phyloP scores from a whole-genome alignment of 1,139 yeast species.

The Insectozyma bohioensis region DNA sequence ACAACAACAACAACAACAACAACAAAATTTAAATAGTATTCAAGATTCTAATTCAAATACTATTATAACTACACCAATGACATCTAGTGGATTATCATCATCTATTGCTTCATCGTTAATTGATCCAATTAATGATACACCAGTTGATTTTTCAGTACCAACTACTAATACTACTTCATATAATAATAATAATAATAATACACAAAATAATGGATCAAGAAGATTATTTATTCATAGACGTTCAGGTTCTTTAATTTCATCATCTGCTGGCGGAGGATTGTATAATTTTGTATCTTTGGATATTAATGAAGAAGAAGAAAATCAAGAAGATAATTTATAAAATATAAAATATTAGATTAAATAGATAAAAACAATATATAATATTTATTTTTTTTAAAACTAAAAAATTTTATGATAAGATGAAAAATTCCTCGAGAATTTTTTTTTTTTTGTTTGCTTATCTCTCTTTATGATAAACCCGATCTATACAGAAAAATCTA shows the following conservation, averaged over 20 bases:
- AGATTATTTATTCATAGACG: slow-evolving; percentile 5
- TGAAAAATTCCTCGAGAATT: too few species aligned
- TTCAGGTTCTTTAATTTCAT: slow-evolving; percentile 23
- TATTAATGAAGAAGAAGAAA: slow-evolving; percentile 31
- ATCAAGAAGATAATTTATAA: slow-evolving; percentile 5
- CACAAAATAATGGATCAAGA: not conserved
- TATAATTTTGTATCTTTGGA: slow-evolving; percentile 24
- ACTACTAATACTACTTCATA: not conserved
- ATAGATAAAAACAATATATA: too few species aligned
- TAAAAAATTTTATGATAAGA: too few species aligned
- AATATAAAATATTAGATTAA: not conserved
- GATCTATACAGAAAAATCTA: too few species aligned
- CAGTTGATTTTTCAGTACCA: slow-evolving; percentile 41
- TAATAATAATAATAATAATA: too few species aligned
- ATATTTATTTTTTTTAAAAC: too few species aligned
- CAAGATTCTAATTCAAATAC: too few species aligned
- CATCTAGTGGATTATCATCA: slow-evolving; percentile 18
- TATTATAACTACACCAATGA: slow-evolving; percentile 35
- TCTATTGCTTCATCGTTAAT: slow-evolving; percentile 1
- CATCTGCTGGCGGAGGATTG: slow-evolving; percentile 22
- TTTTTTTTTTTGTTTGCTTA: too few species aligned
- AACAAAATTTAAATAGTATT: slow-evolving; percentile 25
- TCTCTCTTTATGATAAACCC: too few species aligned
- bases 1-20: slow-evolving; percentile 3
- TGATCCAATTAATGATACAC: slow-evolving; percentile 42